phyloP scores from a whole-genome alignment of 495 filamentous ascomycete genomes.

The Alectoria sarmentosa region DNA sequence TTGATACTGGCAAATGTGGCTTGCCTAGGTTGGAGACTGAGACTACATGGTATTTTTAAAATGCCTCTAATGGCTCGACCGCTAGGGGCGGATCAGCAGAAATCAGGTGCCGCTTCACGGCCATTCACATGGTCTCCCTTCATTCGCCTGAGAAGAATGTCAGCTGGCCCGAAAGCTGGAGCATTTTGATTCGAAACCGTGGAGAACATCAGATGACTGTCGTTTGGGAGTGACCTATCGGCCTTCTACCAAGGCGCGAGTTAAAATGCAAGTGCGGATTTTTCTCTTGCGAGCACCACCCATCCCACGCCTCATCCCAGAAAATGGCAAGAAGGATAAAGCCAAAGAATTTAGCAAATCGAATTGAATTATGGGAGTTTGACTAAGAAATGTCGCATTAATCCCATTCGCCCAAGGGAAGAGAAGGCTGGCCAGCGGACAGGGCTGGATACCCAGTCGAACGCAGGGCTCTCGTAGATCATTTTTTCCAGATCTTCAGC shows the following conservation, averaged over 20 bases:
- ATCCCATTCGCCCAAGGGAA: slow-evolving; percentile 21
- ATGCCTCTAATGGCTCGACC: slow-evolving; percentile 19
- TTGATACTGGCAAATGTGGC: slow-evolving; percentile 13
- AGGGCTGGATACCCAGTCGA: slow-evolving; percentile 18
- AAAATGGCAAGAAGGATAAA: slow-evolving; percentile 15
- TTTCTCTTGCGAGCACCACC: slow-evolving; percentile 12
- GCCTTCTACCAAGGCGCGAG: slow-evolving; percentile 2
- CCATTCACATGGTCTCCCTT: slow-evolving; percentile 14
- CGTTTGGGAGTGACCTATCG: slow-evolving; percentile 8
- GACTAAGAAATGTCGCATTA: slow-evolving; percentile 17
- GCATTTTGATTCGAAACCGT: slow-evolving; percentile 1
- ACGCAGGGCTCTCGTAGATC: slow-evolving; percentile 10
- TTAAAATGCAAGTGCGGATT: slow-evolving; percentile 12
- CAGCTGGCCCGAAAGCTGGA: slow-evolving; percentile 7
- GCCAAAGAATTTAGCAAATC: slow-evolving; percentile 14
- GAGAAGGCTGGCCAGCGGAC: slow-evolving; percentile 17
- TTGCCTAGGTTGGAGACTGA: slow-evolving; percentile 13
- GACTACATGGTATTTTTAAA: slow-evolving; percentile 10
- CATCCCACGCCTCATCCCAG: slow-evolving; percentile 23
- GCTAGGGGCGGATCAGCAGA: slow-evolving; percentile 24
- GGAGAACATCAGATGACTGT: slow-evolving; percentile 1
- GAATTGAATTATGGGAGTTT: slow-evolving; percentile 8
- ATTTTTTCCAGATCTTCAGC: neutral
- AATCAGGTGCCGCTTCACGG: slow-evolving; percentile 25
- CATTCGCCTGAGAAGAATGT: slow-evolving; percentile 9